Base-by-base conservation (phyloP, 2,329 filamentous ascomycete genomes). In the Colletotrichum gloeosporioides region DNA sequence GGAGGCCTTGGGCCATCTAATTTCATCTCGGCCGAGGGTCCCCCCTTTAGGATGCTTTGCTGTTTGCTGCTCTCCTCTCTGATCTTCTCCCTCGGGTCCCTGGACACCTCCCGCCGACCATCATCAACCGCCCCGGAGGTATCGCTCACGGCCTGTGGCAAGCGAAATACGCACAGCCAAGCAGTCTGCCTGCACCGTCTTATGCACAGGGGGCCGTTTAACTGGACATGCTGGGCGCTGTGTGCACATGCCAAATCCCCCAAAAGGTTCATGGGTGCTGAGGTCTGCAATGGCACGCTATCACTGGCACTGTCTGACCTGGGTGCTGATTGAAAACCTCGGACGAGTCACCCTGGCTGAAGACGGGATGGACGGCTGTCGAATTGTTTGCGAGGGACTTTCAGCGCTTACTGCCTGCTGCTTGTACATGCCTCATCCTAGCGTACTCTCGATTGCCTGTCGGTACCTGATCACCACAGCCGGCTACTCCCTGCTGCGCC, bases 371-470 rank as follows among this genome's bases (percentile, higher is more conserved):
- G 67, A 53, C 44, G 22, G 18, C 57, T 31, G 25, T 53, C 27
- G 27, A 59, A 64, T 31, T n/a, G 62, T 53, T 36, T 31, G 25
- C 44, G n/a, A 67, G 32, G 61, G 12, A 12, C 61, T 31, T 63
- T 12, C 31, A 49, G 66, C 71, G 67, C 59, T 59, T 53, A 22
- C 32, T 64, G n/a, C 32, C 27, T 55, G 53, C 27, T 53, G 18
- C 62, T 44, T 63, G 72, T 73, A 63, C 69, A 75, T 73, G 69
- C 63, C 69, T 68, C 53, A 75, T 64, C 73, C 69, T 44, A 27
- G 69, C 13, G 8, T 53, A 22, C 55, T 15, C n/a, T 68, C 69
- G 36, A 68, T 73, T 63, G 55, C 69, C 69, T 73, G 68, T 59
- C 63, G 63, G 64, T 69, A 69, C 73, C 64, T 76, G 64, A 59